phyloP scores from a whole-genome alignment of 1,139 yeast genomes.

The Magnusiomyces tetraspermus region DNA sequence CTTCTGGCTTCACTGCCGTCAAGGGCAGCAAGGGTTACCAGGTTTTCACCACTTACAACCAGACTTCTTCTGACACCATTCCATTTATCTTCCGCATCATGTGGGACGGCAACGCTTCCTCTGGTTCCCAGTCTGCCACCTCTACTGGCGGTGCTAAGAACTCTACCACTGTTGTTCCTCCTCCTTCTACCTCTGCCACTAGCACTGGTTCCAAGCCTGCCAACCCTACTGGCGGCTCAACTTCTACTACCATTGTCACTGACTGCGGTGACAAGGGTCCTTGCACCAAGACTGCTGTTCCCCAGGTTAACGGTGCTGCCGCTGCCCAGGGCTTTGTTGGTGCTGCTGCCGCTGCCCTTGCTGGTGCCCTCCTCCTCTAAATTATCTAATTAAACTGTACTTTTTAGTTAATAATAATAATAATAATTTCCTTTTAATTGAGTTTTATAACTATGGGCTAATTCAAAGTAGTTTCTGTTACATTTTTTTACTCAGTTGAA shows the following conservation, averaged over 20 bases:
- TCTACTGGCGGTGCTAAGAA: constrained; percentile 26
- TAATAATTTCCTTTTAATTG: no score
- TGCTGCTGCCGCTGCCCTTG: constrained; percentile 15
- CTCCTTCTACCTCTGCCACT: constrained; percentile 19
- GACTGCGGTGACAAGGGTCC: constrained; percentile 18
- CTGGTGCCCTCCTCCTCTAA: constrained; percentile 7
- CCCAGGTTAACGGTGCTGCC: constrained; percentile 15
- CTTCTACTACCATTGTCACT: constrained; percentile 8
- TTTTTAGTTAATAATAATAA: no score
- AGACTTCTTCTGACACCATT: background rate
- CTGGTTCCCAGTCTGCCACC: background rate
- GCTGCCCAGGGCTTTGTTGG: constrained; percentile 16
- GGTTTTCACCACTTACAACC: background rate
- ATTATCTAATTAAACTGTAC: no score
- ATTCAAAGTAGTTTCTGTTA: no score
- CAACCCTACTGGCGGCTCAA: constrained; percentile 16
- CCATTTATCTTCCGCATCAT: background rate
- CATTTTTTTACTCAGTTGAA: no score
- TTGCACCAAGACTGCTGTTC: constrained; percentile 11
- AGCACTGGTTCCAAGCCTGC: constrained; percentile 18
- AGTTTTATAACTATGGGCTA: background rate
- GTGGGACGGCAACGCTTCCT: background rate
- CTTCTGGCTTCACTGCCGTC: background rate
- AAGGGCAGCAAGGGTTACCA: background rate
- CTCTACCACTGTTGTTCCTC: constrained; percentile 48